These are phyloP conservation scores for Leishmania mexicana DNA, from an alignment of 208 protist genomes.

Conservation along the genomic window DNA sequence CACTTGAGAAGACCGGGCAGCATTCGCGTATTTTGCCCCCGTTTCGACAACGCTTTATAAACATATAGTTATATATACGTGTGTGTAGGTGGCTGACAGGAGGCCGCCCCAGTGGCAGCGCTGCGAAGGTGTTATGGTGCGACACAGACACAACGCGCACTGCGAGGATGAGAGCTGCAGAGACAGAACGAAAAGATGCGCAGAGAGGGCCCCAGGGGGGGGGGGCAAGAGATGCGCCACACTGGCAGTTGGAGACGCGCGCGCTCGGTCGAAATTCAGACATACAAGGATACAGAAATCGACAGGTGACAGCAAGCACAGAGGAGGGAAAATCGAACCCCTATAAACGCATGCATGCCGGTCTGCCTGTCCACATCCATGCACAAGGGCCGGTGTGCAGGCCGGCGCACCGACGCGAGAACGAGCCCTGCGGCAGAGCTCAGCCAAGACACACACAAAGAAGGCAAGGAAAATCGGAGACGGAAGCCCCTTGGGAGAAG, in stretches of 20 bases:
- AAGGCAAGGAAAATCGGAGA: neutral
- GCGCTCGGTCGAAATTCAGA: neutral
- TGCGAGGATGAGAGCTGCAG: conserved; percentile 8
- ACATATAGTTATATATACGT: conserved; percentile 1
- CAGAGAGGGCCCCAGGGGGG: neutral
- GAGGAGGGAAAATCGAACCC: neutral
- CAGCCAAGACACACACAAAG: neutral
- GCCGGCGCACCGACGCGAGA: neutral
- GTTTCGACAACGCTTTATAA: neutral
- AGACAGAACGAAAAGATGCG: neutral
- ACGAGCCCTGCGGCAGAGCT: neutral
- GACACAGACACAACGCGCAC: neutral
- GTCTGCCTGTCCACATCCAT: neutral
- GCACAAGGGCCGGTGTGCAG: too few relatives aligned
- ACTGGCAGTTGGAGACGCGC: neutral
- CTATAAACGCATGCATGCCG: neutral
- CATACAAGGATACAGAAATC: neutral
- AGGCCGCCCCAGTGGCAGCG: neutral
- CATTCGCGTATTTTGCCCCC: conserved; percentile 12
- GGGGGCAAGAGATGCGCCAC: neutral
- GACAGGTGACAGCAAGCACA: neutral
- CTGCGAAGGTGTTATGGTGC: neutral
- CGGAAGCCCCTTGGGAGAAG: neutral
- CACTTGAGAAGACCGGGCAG: conserved; percentile 3
- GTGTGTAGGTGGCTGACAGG: neutral